Evolutionary conservation across 2,329 filamentous ascomycete species (phyloP).

Genomic region (Claviceps sp.): DNA sequence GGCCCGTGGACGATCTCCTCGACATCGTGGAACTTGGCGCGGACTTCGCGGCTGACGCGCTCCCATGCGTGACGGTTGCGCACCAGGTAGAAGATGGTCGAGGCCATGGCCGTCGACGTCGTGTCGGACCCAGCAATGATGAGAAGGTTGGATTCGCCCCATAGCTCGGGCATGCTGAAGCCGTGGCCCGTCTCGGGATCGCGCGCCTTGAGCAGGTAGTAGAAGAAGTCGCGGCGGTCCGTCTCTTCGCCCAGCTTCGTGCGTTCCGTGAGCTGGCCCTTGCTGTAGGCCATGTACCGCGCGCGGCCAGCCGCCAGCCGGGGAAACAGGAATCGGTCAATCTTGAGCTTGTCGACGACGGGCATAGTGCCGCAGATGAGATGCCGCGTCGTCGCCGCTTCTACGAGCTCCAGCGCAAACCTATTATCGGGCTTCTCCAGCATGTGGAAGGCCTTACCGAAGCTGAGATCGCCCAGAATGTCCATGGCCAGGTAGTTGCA

Average conservation of each 20-base stretch:
- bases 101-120: constrained; percentile 54
- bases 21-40: constrained; percentile 32
- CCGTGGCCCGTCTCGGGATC: constrained; percentile 58
- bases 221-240: constrained; percentile 62
- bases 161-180: constrained; percentile 52
- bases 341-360: constrained; percentile 48
- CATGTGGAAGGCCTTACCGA: constrained; percentile 50
- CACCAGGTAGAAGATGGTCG: constrained; percentile 49
- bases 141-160: constrained; percentile 57
- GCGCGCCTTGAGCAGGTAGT: constrained; percentile 57
- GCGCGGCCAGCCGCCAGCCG: constrained; percentile 52
- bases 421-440: constrained; percentile 46
- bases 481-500: constrained; percentile 51
- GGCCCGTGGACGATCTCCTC: constrained; percentile 43
- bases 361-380: constrained; percentile 62
- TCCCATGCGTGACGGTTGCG: constrained; percentile 35
- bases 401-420: constrained; percentile 54
- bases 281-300: constrained; percentile 59
- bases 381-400: constrained; percentile 54
- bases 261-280: constrained; percentile 50
- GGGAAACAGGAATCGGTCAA: constrained; percentile 56
- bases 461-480: constrained; percentile 47
- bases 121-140: constrained; percentile 63
- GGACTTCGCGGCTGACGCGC: constrained; percentile 37
- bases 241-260: constrained; percentile 52